phyloP scores from a whole-genome alignment of 106 monocot genomes.

The Platanthera guangdongensis region DNA sequence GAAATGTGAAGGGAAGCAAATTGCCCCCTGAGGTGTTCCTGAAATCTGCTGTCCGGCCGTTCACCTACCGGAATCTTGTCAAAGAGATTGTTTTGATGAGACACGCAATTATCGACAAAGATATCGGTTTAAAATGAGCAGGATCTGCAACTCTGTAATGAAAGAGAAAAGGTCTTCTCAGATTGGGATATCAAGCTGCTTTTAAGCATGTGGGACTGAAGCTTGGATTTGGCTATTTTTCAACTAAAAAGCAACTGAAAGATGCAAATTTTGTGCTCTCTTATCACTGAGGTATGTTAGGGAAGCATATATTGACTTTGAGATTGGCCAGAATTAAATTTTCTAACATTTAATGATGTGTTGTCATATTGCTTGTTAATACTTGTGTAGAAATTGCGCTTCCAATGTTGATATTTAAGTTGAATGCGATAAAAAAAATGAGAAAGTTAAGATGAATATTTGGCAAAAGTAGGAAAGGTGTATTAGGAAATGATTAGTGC shows the following conservation, averaged over 20 bases:
- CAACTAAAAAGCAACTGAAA: background rate
- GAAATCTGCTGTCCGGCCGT: conserved; percentile 78
- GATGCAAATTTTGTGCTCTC: background rate
- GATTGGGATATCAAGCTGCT: background rate
- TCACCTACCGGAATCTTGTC: conserved; percentile 88
- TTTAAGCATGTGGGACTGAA: background rate
- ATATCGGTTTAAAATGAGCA: conserved; percentile 26
- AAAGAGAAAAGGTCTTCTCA: background rate
- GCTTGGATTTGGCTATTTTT: background rate
- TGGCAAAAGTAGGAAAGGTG: too few species aligned
- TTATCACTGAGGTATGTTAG: background rate
- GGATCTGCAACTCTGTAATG: background rate
- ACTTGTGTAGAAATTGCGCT: background rate
- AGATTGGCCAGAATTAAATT: background rate
- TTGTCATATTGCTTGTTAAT: background rate
- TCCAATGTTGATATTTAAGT: too few species aligned
- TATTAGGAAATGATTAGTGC: too few species aligned
- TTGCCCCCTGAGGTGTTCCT: conserved; percentile 58
- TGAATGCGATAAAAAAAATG: too few species aligned
- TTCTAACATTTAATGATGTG: background rate
- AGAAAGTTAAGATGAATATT: too few species aligned
- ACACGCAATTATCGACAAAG: conserved; percentile 80
- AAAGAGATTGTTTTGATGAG: conserved; percentile 91
- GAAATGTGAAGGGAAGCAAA: conserved; percentile 30
- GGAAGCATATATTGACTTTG: background rate